Conservation (phyloP, 176 grass and related monocot genomes). For the Musa schizocarpa region DNA sequence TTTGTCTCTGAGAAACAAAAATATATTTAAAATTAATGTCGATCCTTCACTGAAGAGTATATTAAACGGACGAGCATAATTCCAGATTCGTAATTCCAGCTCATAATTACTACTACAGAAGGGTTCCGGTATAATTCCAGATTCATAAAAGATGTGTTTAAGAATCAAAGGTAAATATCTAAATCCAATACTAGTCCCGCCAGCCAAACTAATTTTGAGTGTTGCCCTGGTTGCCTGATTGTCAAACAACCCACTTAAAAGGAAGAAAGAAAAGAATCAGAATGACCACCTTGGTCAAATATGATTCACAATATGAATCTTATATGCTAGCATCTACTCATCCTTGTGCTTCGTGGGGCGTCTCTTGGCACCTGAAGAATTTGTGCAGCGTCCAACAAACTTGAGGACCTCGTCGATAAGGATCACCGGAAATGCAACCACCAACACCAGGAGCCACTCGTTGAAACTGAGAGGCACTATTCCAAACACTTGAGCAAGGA, state of each 20-base stretch:
- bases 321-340: constrained; percentile 28
- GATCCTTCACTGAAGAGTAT: too few relatives aligned
- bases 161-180: too few relatives aligned
- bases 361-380: constrained; percentile 31
- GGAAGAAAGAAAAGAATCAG: not conserved
- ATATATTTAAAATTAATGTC: too few relatives aligned
- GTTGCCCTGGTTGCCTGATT: not conserved
- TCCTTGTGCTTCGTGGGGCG: constrained; percentile 49
- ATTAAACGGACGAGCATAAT: too few relatives aligned
- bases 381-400: constrained; percentile 52
- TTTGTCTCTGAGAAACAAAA: too few relatives aligned
- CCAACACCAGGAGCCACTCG: constrained; percentile 78
- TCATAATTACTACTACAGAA: too few relatives aligned
- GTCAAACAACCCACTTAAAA: not conserved
- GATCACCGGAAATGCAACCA: constrained; percentile 61
- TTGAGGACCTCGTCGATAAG: constrained; percentile 86
- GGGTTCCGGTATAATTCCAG: too few relatives aligned
- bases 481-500: constrained; percentile 66
- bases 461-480: constrained; percentile 83
- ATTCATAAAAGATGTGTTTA: too few relatives aligned
- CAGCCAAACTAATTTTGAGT: too few relatives aligned
- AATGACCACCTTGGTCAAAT: not conserved
- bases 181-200: too few relatives aligned
- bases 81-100: too few relatives aligned
- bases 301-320: not conserved